These are phyloP conservation scores for Candida namnaoensis DNA, from an alignment of 805 yeast species.

Conservation along the genomic window DNA sequence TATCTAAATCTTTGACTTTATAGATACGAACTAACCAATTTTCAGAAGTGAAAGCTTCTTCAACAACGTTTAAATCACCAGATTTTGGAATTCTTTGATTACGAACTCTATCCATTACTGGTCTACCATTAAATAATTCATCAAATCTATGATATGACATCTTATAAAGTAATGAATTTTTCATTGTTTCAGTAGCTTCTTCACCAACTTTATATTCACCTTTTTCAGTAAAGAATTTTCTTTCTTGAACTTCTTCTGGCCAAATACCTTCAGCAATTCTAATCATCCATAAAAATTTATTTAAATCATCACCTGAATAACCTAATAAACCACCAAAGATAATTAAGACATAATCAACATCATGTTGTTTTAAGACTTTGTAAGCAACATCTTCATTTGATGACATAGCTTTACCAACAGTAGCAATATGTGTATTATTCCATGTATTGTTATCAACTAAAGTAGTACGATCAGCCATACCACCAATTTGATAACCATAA, in stretches of 20 bases:
- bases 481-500: slow-evolving; percentile 98
- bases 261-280: slow-evolving; percentile 98
- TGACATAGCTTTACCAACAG: slow-evolving; percentile 97
- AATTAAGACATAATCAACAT: slow-evolving; percentile 88
- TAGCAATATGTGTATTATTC: slow-evolving; percentile 99
- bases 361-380: slow-evolving; percentile 80
- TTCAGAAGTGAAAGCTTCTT: slow-evolving; percentile 91
- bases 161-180: slow-evolving; percentile 86
- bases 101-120: slow-evolving; percentile 80
- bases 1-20: slow-evolving; percentile 83
- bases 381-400: slow-evolving; percentile 83
- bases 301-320: slow-evolving; percentile 91
- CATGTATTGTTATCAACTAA: slow-evolving; percentile 98
- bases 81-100: slow-evolving; percentile 62
- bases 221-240: slow-evolving; percentile 69
- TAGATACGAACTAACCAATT: slow-evolving; percentile 96
- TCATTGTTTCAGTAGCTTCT: slow-evolving; percentile 78
- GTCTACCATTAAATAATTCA: slow-evolving; percentile 52
- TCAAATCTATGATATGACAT: slow-evolving; percentile 85
- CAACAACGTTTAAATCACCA: slow-evolving; percentile 62
- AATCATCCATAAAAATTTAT: slow-evolving; percentile 98
- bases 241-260: slow-evolving; percentile 96
- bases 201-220: slow-evolving; percentile 89
- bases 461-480: slow-evolving; percentile 99
- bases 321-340: slow-evolving; percentile 94